phyloP scores from a whole-genome alignment of 306 rosid genomes.

The Quercus dentata region DNA sequence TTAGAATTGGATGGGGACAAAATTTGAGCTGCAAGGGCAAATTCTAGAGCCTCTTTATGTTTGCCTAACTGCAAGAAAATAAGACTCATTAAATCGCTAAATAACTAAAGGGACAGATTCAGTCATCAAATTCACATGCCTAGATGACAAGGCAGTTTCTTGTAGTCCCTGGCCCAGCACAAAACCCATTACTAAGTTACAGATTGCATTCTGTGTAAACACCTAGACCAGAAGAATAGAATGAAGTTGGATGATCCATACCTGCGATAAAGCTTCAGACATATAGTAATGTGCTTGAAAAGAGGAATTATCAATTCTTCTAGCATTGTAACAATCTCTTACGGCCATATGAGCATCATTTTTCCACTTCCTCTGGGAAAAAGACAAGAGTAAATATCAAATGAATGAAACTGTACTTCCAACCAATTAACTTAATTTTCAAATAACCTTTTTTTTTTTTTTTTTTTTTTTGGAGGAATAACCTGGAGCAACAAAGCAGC shows the following conservation, averaged over 20 bases:
- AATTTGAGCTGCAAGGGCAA: conserved; percentile 62
- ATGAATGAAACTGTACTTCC: conserved; percentile 1
- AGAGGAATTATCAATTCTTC: conserved; percentile 55
- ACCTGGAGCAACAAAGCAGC: conserved; percentile 88
- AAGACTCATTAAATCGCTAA: conserved; percentile 6
- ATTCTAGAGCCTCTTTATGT: conserved; percentile 84
- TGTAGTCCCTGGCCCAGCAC: neutral
- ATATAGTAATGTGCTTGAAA: conserved; percentile 59
- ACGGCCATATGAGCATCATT: conserved; percentile 89
- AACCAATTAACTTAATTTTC: conserved; percentile 19
- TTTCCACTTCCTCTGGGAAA: conserved; percentile 90
- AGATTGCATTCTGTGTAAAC: neutral
- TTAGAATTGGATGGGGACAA: conserved; percentile 67
- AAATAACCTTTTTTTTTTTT: conserved; percentile 39
- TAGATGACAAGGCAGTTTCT: neutral
- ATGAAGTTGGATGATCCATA: neutral
- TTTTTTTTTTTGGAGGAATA: too few relatives aligned
- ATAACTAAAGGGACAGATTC: conserved; percentile 15
- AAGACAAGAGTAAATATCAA: conserved; percentile 3
- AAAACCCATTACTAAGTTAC: neutral
- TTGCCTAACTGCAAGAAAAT: conserved; percentile 67
- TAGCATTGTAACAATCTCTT: conserved; percentile 83
- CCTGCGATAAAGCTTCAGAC: conserved; percentile 96
- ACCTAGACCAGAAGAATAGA: neutral
- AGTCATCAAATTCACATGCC: conserved; percentile 10